A percentile compares a stretch with the other conserved stretches of the same genome.
phyloP scores from a whole-genome alignment of 2,329 filamentous ascomycete genomes.

The Calonectria leucothoes region DNA sequence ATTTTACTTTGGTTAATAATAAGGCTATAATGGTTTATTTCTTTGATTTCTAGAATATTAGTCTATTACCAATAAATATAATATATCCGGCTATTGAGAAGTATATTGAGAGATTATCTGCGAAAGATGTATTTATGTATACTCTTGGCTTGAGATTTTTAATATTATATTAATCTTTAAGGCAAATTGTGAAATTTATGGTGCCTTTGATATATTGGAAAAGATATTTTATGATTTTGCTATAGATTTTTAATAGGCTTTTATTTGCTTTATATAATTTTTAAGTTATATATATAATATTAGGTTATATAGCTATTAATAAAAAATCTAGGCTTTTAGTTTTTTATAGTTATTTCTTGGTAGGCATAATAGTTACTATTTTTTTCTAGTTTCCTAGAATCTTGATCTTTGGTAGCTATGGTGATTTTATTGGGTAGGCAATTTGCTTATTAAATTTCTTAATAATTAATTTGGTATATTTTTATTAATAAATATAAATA shows the following conservation, averaged over 20 bases:
- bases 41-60: neutral
- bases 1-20: too few species aligned
- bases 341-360: neutral
- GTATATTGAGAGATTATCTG: neutral
- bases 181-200: too few species aligned
- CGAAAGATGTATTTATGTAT: neutral
- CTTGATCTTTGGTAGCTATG: neutral
- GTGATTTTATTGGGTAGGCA: neutral
- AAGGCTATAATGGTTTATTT: too few species aligned
- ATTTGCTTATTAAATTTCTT: neutral
- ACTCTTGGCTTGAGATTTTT: neutral
- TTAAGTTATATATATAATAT: too few species aligned
- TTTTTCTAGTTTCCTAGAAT: too few species aligned
- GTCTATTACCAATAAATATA: neutral
- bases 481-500: too few species aligned
- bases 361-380: neutral
- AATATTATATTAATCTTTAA: neutral
- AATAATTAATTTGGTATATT: too few species aligned
- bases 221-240: too few species aligned
- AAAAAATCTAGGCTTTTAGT: neutral
- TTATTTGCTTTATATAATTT: too few species aligned
- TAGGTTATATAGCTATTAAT: too few species aligned
- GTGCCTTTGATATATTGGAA: too few species aligned
- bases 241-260: too few species aligned
- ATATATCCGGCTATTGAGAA: neutral